A percentile compares a stretch with the other conserved stretches of the same genome.
These are phyloP conservation scores for Fraxinus nigra DNA, from an alignment of 305 asterid genomes.

Conservation along the genomic window DNA sequence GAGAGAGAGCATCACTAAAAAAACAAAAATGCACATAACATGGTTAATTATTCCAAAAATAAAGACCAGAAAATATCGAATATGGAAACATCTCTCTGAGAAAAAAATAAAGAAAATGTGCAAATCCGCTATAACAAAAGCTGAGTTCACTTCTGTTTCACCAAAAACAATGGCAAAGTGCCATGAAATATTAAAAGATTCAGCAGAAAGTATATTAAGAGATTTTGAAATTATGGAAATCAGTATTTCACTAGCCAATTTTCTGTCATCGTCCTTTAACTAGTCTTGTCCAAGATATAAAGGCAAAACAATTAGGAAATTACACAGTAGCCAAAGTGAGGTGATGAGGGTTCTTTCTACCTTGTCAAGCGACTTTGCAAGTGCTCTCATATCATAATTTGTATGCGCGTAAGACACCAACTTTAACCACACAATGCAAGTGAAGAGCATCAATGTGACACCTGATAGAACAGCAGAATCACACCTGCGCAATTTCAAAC, in stretches of 20 bases:
- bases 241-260: neutral
- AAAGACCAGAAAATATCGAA: neutral
- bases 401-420: conserved; percentile 94
- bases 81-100: neutral
- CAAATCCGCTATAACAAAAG: conserved; percentile 2
- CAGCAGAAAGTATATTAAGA: neutral
- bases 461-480: conserved; percentile 96
- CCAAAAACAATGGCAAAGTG: neutral
- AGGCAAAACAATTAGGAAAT: neutral
- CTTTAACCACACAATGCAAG: conserved; percentile 93
- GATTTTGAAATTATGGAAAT: neutral
- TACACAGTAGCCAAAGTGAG: neutral
- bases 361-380: conserved; percentile 71
- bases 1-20: neutral
- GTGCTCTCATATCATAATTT: conserved; percentile 80
- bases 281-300: conserved; percentile 3
- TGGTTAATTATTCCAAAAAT: neutral
- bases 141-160: conserved; percentile 1
- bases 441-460: conserved; percentile 66
- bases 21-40: neutral
- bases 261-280: neutral
- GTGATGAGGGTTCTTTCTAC: conserved; percentile 36
- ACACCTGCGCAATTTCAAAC: conserved; percentile 60
- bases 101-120: conserved; percentile 1
- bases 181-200: conserved; percentile 6